Evolutionary conservation across 1,139 yeast species (phyloP).

Genomic region (Pichia sp.): DNA sequence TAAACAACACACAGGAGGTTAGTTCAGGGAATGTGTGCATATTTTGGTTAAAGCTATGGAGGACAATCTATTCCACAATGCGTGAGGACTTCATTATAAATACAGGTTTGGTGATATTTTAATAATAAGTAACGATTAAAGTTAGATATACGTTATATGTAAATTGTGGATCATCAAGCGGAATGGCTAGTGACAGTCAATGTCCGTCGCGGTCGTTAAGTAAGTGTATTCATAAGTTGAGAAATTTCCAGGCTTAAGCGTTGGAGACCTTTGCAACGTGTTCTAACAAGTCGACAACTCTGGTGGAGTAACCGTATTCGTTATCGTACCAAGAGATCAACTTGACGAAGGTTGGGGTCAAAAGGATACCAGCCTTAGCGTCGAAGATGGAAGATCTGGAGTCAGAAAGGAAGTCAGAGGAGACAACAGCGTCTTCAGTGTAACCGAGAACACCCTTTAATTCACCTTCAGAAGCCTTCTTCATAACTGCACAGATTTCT

Average conservation of each 20-base stretch:
- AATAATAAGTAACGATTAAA: no score
- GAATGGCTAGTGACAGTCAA: no score
- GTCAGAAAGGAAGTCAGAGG: slow-evolving; percentile 76
- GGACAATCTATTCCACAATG: no score
- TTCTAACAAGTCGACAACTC: slow-evolving; percentile 81
- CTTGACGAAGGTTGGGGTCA: slow-evolving; percentile 81
- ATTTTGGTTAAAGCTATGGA: no score
- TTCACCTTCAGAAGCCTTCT: slow-evolving; percentile 64
- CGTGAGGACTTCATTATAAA: no score
- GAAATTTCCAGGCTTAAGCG: slow-evolving; percentile 6
- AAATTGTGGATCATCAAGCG: no score
- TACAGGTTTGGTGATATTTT: no score
- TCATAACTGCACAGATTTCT: slow-evolving; percentile 64
- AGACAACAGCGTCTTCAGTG: slow-evolving; percentile 83
- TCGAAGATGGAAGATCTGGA: slow-evolving; percentile 74
- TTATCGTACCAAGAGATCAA: slow-evolving; percentile 85
- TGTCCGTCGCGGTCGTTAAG: no score
- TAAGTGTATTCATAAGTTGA: not conserved
- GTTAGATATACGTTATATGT: no score
- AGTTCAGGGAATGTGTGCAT: no score
- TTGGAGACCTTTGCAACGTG: slow-evolving; percentile 50
- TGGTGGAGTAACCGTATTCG: slow-evolving; percentile 86
- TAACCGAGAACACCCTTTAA: slow-evolving; percentile 73
- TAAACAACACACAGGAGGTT: no score
- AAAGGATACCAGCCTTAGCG: slow-evolving; percentile 78